Evolutionary conservation across 352 stramenopile species (phyloP), one percentile per base, ranked within the genome.

Genomic region (Nothophytophthora sp.): DNA sequence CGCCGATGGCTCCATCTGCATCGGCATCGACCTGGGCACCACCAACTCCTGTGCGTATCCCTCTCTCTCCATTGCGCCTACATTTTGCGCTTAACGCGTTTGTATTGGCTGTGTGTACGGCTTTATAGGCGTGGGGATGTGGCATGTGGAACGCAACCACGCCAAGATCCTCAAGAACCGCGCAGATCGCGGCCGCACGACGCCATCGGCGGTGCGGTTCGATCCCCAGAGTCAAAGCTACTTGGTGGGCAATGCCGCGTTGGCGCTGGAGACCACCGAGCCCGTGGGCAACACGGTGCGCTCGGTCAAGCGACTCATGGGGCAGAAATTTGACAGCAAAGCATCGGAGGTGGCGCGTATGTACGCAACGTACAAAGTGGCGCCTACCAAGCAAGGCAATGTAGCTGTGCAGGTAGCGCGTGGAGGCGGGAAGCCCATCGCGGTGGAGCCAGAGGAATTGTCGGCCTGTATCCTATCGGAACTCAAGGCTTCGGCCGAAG

Each of bases 1-100:
- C 54, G 69, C 69, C 9, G 69, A 93, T 44, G 82, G 79, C 48
- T 73, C 67, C 34, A 71, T 91, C 41, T 92, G 81, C 58, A 98
- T 99, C 53, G 98, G 98, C 53, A 99, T 99, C 67, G 98, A 99
- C 83, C 83, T 99, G 50, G 98, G 98, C 67, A 99, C 98, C 8
- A 99, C 98, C 20, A 99, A 99, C 81, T 99, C 96, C 15, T 99
- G 97, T 92, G 62, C 61, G 63, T 51, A 5, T 15, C 29, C 29
- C 4, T 37, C 13, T 24, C 1, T 15, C 27, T 32, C 7, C 27
- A 4, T 3, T 20, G 3, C 2, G 2, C 18, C 11, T 34, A 13
- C 5, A n/a, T 48, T 35, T 35, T 4, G 9, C 20, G 4, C 46
- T 45, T 45, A 25, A 42, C 30, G 5, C 28, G 16, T 11, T 34